Evolutionary conservation across 805 yeast species (phyloP), one percentile per base, ranked within the genome.

Genomic region (Wickerhamiella cacticola): DNA sequence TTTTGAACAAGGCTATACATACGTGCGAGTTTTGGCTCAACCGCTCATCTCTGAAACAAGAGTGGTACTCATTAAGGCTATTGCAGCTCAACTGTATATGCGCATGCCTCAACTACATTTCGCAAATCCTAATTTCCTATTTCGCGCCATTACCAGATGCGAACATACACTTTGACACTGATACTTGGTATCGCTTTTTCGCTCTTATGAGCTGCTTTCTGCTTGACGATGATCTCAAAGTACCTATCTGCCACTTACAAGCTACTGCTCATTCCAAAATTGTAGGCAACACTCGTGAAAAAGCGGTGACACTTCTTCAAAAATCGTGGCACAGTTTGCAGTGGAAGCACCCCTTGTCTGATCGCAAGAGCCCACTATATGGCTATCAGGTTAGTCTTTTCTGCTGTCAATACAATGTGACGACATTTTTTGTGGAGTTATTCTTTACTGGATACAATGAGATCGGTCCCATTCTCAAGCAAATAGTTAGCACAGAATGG

Each of bases 371-470:
- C 9, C 18, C 38, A 22, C 23, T n/a, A 9, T 31, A 28, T n/a
- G 45, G 45, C 38, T 42, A 28, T 10, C 38, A 42, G 13, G 45
- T 42, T 8, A 42, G 31, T 29, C 28, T 42, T 7, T 29, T 31
- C 15, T 42, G 45, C 29, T 42, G 45, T 22, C 38, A 33, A 2
- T 22, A 42, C 5, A 42, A 42, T 31, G 36, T 42, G n/a, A 42
- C 45, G 5, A 9, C 15, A n/a, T 24, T 15, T 13, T 29, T 42
- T 42, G 38, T 42, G n/a, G 38, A 42, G 29, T n/a, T 42, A 13
- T 25, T 22, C 2, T 41, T 31, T 21, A 13, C 38, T 9, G 36
- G 28, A 5, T 21, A 28, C 9, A 15, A 21, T 12, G 7, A 18
- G 6, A 33, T 31, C 7, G 28, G 19, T 3, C 28, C 36, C 15